phyloP scores from a whole-genome alignment of 495 filamentous ascomycete species.

The Neurospora tetraspora region DNA sequence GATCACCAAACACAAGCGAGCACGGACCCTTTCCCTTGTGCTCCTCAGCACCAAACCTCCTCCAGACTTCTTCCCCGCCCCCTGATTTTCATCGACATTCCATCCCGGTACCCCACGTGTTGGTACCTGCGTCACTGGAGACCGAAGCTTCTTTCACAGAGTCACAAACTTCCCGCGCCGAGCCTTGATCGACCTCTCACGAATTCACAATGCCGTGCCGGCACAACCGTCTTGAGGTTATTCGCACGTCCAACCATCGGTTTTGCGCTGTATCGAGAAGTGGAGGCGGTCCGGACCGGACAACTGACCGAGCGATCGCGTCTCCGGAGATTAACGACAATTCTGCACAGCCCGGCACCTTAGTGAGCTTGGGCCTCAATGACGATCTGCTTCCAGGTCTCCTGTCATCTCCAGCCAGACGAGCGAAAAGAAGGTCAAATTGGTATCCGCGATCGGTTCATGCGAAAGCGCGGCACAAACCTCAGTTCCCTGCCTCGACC shows the following conservation, averaged over 20 bases:
- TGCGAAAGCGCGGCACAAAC: too few species aligned
- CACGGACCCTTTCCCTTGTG: neutral
- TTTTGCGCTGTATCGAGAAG: neutral
- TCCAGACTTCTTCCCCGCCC: neutral
- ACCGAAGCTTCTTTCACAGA: neutral
- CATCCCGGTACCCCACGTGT: neutral
- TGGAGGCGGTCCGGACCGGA: neutral
- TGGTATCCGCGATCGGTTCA: too few species aligned
- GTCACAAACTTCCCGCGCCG: neutral
- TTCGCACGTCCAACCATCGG: neutral
- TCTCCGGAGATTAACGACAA: neutral
- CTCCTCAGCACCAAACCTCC: neutral
- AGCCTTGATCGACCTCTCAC: neutral
- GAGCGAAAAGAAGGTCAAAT: too few species aligned
- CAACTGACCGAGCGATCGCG: neutral
- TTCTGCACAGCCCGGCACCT: neutral
- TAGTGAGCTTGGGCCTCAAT: too few species aligned
- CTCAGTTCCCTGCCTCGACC: too few species aligned
- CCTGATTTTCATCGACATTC: neutral
- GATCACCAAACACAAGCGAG: neutral
- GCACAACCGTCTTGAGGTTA: neutral
- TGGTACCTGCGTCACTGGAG: neutral
- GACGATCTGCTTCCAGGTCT: too few species aligned
- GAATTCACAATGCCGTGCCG: neutral
- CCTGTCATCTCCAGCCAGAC: too few species aligned